Evolutionary conservation across 2,329 filamentous ascomycete species (phyloP), one percentile per base, ranked within the genome.

Genomic region (Aspergillus candidus): DNA sequence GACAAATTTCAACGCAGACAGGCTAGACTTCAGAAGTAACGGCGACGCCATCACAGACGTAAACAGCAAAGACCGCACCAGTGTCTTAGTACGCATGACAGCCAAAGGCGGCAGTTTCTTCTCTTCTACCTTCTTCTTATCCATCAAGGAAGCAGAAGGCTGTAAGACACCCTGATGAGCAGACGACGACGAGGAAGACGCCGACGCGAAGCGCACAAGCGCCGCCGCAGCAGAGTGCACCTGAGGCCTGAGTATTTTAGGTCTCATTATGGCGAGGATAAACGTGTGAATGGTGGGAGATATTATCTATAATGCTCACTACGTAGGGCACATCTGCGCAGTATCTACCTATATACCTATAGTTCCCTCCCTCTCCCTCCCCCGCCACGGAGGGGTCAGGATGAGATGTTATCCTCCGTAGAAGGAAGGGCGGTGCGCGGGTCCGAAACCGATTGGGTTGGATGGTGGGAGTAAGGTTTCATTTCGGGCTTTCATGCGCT

Each of bases 1-100:
- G 32, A 70, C 59, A n/a, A 55, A 60, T 29, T 59, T 57, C 32
- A 70, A 48, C 8, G 66, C 38, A 2, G 55, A 52, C 1, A 57
- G 29, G 4, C 41, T 48, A 0, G 54, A 49, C 8, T 43, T 38
- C 8, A 57, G 35, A 4, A 57, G 22, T 27, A 27, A 39, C 2
- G 49, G 54, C 2, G 54, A 54, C 3, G 52, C 51, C 47, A 55
- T 55, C 2, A 53, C 41, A 6, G 51, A 51, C 1, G 54, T 55
- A 31, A 55, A 51, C 11, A 56, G 7, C 14, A 55, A 27, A 5
- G 52, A 55, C 6, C 52, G 50, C 6, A 55, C 29, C 3, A 56
- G 48, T 1, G 44, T 41, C n/a, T 41, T 48, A 1, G 51, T 54
- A 11, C 52, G 54, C 13, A 56, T 22, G 14, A 51, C 41, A 0